A percentile compares a stretch with the other conserved stretches of the same genome.
Evolutionary conservation across 2,329 filamentous ascomycete species (phyloP).

Genomic region (Nemania bipapillata): DNA sequence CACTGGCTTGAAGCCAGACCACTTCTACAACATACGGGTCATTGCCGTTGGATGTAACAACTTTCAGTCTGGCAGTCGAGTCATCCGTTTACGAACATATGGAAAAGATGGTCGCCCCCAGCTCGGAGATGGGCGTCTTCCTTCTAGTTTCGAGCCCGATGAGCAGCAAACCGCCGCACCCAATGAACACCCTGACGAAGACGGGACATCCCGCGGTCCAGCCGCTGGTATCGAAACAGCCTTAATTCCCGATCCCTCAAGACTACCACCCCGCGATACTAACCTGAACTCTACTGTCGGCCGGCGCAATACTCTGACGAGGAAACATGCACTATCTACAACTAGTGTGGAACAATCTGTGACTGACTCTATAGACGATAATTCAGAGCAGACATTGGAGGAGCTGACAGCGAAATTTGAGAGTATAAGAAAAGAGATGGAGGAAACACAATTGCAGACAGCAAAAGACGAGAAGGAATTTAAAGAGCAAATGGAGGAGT

Average conservation of each 20-base stretch:
- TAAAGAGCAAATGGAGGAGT: conserved; percentile 70
- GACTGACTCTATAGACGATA: conserved; percentile 60
- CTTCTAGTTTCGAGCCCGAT: conserved; percentile 66
- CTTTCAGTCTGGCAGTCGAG: conserved; percentile 87
- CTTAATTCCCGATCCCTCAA: conserved; percentile 69
- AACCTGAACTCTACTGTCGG: conserved; percentile 55
- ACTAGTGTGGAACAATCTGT: conserved; percentile 64
- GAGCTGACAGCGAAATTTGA: conserved; percentile 86
- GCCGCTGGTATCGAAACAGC: conserved; percentile 70
- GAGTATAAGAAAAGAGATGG: conserved; percentile 81
- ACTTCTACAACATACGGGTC: conserved; percentile 93
- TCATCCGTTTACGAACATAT: conserved; percentile 85
- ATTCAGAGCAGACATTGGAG: conserved; percentile 74
- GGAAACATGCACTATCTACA: conserved; percentile 79
- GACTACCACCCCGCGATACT: conserved; percentile 72
- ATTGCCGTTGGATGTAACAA: conserved; percentile 91
- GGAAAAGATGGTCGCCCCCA: conserved; percentile 71
- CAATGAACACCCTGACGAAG: conserved; percentile 62
- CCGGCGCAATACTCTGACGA: conserved; percentile 75
- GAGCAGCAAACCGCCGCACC: conserved; percentile 57
- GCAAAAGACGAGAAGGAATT: conserved; percentile 77
- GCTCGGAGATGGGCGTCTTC: conserved; percentile 66
- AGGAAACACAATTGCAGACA: conserved; percentile 77
- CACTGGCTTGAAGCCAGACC: conserved; percentile 83
- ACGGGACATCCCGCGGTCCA: conserved; percentile 60